phyloP scores from a whole-genome alignment of 257 asterid species.

The Ocimum tenuiflorum region DNA sequence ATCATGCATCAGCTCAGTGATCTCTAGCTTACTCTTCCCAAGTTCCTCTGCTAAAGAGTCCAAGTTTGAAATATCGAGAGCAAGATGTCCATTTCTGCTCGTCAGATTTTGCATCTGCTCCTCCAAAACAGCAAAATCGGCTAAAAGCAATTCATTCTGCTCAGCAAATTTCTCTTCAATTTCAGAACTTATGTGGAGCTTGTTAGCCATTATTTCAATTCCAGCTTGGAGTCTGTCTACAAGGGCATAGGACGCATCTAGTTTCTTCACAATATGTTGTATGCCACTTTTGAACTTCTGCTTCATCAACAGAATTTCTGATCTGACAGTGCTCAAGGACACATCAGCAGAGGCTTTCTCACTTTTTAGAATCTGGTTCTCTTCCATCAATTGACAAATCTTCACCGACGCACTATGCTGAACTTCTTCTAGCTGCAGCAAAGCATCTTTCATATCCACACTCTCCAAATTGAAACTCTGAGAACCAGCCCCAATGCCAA shows the following conservation, averaged over 20 bases:
- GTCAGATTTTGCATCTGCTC: slow-evolving; percentile 56
- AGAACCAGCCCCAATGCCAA: slow-evolving; percentile 26
- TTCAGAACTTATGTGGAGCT: slow-evolving; percentile 46
- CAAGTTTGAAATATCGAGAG: slow-evolving; percentile 44
- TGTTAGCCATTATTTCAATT: slow-evolving; percentile 60
- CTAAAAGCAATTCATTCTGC: slow-evolving; percentile 51
- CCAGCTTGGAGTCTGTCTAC: slow-evolving; percentile 64
- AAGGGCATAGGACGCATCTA: slow-evolving; percentile 53
- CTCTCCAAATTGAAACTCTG: slow-evolving; percentile 23
- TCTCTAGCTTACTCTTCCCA: slow-evolving; percentile 34
- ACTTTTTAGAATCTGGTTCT: slow-evolving; percentile 48
- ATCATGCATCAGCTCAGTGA: slow-evolving; percentile 44
- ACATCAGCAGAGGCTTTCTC: slow-evolving; percentile 47
- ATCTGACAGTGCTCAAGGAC: slow-evolving; percentile 46
- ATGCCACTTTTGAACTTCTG: slow-evolving; percentile 47
- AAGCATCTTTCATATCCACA: slow-evolving; percentile 37
- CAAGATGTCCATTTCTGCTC: slow-evolving; percentile 41
- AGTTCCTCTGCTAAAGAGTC: slow-evolving; percentile 53
- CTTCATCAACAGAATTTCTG: slow-evolving; percentile 58
- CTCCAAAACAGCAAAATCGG: slow-evolving; percentile 54
- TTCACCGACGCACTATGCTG: slow-evolving; percentile 38
- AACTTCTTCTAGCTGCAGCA: slow-evolving; percentile 57
- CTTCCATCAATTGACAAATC: slow-evolving; percentile 49
- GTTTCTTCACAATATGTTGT: slow-evolving; percentile 40
- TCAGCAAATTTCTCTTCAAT: slow-evolving; percentile 45